A percentile compares a stretch with the other conserved stretches of the same genome.
These are phyloP conservation scores for Boletus rufocinnamomeus DNA, from an alignment of 768 basidiomycete genomes.

Conservation along the genomic window DNA sequence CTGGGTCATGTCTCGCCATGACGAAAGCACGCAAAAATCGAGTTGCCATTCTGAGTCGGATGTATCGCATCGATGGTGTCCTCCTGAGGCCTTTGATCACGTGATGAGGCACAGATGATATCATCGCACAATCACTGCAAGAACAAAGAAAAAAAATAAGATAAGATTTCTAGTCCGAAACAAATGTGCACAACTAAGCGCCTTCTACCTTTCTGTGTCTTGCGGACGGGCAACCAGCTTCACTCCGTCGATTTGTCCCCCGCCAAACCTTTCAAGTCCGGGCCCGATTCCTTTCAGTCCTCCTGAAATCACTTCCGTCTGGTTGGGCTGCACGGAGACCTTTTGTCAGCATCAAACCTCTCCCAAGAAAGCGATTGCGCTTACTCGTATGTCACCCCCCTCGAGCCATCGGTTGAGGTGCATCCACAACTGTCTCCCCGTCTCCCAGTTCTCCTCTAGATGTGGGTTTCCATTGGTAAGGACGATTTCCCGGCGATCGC, in stretches of 20 bases:
- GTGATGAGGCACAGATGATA: conserved; percentile 20
- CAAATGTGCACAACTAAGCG: conserved; percentile 19
- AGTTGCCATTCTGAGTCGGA: conserved; percentile 34
- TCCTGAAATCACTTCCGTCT: conserved; percentile 41
- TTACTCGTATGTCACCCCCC: conserved; percentile 35
- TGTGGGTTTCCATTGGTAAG: conserved; percentile 37
- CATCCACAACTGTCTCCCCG: conserved; percentile 34
- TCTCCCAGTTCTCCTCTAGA: conserved; percentile 36
- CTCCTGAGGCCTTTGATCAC: conserved; percentile 29
- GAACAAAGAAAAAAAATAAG: conserved; percentile 19
- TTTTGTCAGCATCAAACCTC: background rate
- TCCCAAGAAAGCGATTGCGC: background rate
- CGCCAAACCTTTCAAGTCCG: conserved; percentile 44
- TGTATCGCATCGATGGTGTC: conserved; percentile 35
- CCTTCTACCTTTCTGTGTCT: conserved; percentile 42
- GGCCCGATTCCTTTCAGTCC: conserved; percentile 45
- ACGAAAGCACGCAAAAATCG: conserved; percentile 34
- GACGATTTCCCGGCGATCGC: conserved; percentile 33
- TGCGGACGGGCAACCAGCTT: conserved; percentile 48
- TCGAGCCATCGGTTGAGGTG: conserved; percentile 33
- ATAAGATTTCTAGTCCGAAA: conserved; percentile 29
- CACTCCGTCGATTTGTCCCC: conserved; percentile 43
- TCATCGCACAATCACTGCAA: conserved; percentile 25
- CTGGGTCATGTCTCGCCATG: conserved; percentile 32
- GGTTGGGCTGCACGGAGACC: conserved; percentile 41